Base-by-base conservation (phyloP, 1,284 basidiomycete species). In the Cutaneotrichosporon cavernicola region DNA sequence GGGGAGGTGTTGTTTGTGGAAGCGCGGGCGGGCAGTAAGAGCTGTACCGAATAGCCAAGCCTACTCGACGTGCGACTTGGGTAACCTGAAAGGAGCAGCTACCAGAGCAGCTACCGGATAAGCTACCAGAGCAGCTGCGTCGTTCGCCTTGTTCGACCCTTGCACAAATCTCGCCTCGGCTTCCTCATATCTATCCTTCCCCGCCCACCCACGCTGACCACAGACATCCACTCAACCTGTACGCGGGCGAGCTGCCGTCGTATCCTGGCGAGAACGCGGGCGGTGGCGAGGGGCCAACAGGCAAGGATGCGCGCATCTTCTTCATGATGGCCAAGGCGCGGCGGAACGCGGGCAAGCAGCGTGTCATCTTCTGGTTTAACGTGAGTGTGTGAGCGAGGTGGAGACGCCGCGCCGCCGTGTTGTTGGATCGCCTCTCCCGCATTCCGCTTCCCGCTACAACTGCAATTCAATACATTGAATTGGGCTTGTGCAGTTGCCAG, bases 351-450 rank as follows among this genome's bases (percentile, higher is more conserved):
- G 93, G 96, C 73, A 91, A 86, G 78, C 89, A 94, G 74, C 85
- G 95, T 36, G 82, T 97, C 14, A 86, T 98, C 73, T 91, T 98
- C 75, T 99, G 96, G 96, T 92, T 97, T 77, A 98, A 98, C 80
- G 91, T 91, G 73, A 74, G 88, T 80, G 22, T 14, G 7, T 43
- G 47, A 32, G 21, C 7, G 43, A 21, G 3, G 8, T 9, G 22
- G 22, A 30, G 49, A 22, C 22, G 22, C 8, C 14, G 13, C 22
- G 30, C 22, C 9, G 22, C 26, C 49, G 14, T 50, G 22, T 47
- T 8, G 11, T 22, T 30, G 47, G 11, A 10, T 21, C 30, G 21
- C 22, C 49, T 50, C 49, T 11, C 21, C 34, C 34, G 34, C 34
- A 13, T 36, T 9, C 34, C 34, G 34, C 34, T 9, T 36, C 34